A percentile compares a stretch with the other conserved stretches of the same genome.
phyloP scores from a whole-genome alignment of 805 yeast species.

The Kazachstania viticola region DNA sequence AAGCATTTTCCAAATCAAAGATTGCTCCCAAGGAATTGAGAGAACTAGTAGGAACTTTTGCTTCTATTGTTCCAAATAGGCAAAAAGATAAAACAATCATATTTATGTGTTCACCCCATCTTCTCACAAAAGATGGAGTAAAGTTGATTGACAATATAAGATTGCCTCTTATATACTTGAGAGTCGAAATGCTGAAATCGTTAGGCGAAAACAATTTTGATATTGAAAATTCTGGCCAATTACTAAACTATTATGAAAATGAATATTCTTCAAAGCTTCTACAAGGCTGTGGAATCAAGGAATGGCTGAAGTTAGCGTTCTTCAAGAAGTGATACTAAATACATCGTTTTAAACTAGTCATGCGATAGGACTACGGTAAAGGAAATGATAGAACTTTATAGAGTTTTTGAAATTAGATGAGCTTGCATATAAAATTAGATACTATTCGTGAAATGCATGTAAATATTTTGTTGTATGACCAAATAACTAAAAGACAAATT shows the following conservation, averaged over 20 bases:
- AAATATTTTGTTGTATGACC: too few species aligned
- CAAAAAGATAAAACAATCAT: constrained; percentile 15
- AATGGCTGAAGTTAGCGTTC: constrained; percentile 21
- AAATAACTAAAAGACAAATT: too few species aligned
- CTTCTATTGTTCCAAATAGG: constrained; percentile 10
- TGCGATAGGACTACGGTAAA: too few species aligned
- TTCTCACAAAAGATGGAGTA: constrained; percentile 22
- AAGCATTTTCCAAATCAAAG: constrained; percentile 19
- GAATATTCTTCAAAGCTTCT: constrained; percentile 18
- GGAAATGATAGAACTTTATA: too few species aligned
- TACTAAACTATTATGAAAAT: constrained; percentile 25
- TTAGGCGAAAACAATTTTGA: constrained; percentile 11
- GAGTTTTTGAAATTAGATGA: too few species aligned
- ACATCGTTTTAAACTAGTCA: too few species aligned
- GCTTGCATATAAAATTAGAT: too few species aligned
- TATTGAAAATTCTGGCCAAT: constrained; percentile 16
- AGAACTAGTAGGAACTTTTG: constrained; percentile 23
- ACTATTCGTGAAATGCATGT: too few species aligned
- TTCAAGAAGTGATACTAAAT: too few species aligned
- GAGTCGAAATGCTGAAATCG: constrained; percentile 17
- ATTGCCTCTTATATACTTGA: constrained; percentile 22
- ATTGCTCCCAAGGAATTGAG: constrained; percentile 24
- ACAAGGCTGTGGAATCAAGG: constrained; percentile 17
- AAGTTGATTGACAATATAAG: constrained; percentile 17
- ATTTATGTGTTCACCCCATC: constrained; percentile 25